Base-by-base conservation (phyloP, 2,329 filamentous ascomycete species). In the Alternaria alternata region DNA sequence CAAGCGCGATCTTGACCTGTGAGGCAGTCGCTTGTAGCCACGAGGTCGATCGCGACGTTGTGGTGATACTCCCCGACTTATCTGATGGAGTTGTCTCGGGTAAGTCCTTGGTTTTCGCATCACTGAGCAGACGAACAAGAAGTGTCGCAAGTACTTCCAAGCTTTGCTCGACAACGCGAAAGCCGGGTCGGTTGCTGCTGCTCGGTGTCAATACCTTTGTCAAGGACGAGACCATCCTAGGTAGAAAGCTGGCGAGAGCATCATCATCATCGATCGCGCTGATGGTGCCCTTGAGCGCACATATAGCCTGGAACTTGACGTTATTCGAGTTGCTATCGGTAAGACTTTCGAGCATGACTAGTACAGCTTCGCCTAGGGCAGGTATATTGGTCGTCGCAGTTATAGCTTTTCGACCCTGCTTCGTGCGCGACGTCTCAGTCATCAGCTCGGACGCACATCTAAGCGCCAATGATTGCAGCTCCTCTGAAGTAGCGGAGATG, bases 211-310 rank as follows among this genome's bases (percentile, higher is more conserved):
- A 80, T 0, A 93, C 81, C 70, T 90, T 94, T 2, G 91, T 89
- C 24, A 99, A 81, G 1, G 89, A 88, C 3, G 95, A 98, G 0
- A 97, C 87, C 0, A 92, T 92, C 9, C 94, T 93, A 0, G 96
- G 95, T 42, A 98, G 83, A 71, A 99, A 95, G 62, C 87, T 94
- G 9, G 93, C 92, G 57, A 96, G 82, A 3, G 91, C 88, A n/a
- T 91, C 86, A 47, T 86, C 86, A 69, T 95, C 90, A 53, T 85
- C 88, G 43, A 97, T 84, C 22, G 88, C 86, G 7, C 77, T 72
- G 65, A 88, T 87, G 7, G 95, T 80, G 0, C 86, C 81, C 51
- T 86, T 80, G 2, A 97, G 75, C 7, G 91, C 88, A 12, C 82
- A 78, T 4, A 92, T 81, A 6, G 93, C 91, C 65, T 90, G 86